Evolutionary conservation across 768 basidiomycete genomes (phyloP).

Genomic region (Royoungia palumana): DNA sequence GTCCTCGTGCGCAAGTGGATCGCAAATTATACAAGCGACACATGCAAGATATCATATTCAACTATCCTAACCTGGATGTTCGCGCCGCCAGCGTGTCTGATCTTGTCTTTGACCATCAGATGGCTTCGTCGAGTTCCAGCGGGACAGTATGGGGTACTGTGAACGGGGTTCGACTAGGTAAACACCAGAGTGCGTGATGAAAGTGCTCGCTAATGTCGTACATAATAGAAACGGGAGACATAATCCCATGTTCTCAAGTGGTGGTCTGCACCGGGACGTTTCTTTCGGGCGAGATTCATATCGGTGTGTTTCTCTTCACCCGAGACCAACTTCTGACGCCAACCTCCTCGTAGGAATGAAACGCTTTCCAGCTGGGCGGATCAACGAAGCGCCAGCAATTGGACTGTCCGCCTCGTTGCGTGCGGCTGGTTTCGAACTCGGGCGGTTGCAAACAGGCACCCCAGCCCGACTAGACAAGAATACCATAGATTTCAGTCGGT

Average conservation of each 20-base stretch:
- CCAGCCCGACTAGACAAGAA: conserved; percentile 72
- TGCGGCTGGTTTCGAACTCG: conserved; percentile 75
- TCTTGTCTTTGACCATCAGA: conserved; percentile 58
- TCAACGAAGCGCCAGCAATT: conserved; percentile 65
- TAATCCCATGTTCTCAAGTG: conserved; percentile 74
- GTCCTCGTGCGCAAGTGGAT: conserved; percentile 87
- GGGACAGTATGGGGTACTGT: conserved; percentile 48
- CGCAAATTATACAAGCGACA: conserved; percentile 76
- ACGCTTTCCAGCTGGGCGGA: conserved; percentile 73
- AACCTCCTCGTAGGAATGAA: conserved; percentile 50
- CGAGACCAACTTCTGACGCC: background rate
- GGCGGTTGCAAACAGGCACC: conserved; percentile 82
- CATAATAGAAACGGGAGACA: conserved; percentile 63
- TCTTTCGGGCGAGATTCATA: conserved; percentile 86
- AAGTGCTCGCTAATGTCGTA: background rate
- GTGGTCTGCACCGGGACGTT: conserved; percentile 92
- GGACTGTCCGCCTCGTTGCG: conserved; percentile 76
- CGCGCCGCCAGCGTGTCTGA: conserved; percentile 76
- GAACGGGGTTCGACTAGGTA: conserved; percentile 67
- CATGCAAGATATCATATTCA: conserved; percentile 68
- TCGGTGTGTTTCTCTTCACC: conserved; percentile 46
- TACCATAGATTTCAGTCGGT: conserved; percentile 64
- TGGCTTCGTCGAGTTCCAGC: conserved; percentile 22
- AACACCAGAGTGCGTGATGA: background rate
- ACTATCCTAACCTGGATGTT: conserved; percentile 68